Evolutionary conservation across 768 basidiomycete genomes (phyloP).

Genomic region (Heimioporus sp.): DNA sequence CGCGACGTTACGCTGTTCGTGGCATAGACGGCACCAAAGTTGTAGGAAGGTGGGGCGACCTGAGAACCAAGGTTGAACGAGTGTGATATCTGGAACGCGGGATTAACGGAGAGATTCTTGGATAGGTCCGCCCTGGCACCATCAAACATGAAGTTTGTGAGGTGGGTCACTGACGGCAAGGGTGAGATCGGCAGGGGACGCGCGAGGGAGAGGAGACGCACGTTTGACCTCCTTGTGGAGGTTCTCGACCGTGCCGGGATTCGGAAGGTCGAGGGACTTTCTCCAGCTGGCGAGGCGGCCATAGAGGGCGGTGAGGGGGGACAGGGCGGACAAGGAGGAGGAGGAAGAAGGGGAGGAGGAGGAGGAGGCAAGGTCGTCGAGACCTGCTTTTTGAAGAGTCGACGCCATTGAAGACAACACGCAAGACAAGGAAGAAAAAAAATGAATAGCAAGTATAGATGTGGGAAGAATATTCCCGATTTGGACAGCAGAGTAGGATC

Average conservation of each 20-base stretch:
- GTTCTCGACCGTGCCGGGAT: slow-evolving; percentile 93
- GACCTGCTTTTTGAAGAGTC: slow-evolving; percentile 40
- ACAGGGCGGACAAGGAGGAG: slow-evolving; percentile 16
- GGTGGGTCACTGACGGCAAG: slow-evolving; percentile 66
- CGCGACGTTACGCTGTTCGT: slow-evolving; percentile 61
- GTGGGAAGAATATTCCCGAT: too few relatives aligned
- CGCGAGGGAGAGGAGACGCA: slow-evolving; percentile 34
- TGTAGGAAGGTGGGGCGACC: slow-evolving; percentile 82
- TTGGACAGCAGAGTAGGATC: too few relatives aligned
- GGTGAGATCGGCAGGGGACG: not conserved
- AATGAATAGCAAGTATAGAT: too few relatives aligned
- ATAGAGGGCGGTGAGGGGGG: slow-evolving; percentile 67
- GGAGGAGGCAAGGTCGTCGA: slow-evolving; percentile 38
- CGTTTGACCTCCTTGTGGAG: slow-evolving; percentile 91
- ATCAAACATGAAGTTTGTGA: slow-evolving; percentile 96
- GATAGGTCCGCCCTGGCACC: slow-evolving; percentile 95
- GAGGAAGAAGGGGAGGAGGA: slow-evolving; percentile 31
- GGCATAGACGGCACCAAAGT: slow-evolving; percentile 91
- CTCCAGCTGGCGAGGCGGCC: slow-evolving; percentile 81
- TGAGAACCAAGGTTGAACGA: slow-evolving; percentile 90
- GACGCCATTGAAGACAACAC: slow-evolving; percentile 39
- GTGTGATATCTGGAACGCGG: slow-evolving; percentile 98
- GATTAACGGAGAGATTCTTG: slow-evolving; percentile 88
- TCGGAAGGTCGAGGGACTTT: slow-evolving; percentile 73
- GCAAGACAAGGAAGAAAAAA: too few relatives aligned